phyloP scores from a whole-genome alignment of 495 filamentous ascomycete genomes.

The Neurospora tetrasperma region DNA sequence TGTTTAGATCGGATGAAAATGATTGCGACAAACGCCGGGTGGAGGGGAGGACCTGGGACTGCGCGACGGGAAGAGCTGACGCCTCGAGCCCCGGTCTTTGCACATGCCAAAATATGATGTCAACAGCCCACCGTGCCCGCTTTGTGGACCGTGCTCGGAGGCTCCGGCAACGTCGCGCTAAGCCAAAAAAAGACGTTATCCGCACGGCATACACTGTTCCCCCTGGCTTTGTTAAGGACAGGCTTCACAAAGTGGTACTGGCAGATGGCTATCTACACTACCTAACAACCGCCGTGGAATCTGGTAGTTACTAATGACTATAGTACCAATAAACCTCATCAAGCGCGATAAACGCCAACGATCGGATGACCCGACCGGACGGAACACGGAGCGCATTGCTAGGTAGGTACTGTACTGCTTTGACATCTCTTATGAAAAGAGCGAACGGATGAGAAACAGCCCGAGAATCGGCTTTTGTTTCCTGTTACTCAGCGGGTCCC shows the following conservation, averaged over 20 bases:
- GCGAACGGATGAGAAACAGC: not conserved
- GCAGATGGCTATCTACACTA: too few species aligned
- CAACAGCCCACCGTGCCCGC: not conserved
- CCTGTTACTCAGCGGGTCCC: not conserved
- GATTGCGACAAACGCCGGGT: not conserved
- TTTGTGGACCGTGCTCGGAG: not conserved
- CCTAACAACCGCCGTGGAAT: too few species aligned
- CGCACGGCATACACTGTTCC: not conserved
- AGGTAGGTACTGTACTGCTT: not conserved
- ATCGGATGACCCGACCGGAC: not conserved
- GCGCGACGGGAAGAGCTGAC: not conserved
- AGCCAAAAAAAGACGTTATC: not conserved
- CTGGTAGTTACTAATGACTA: not conserved
- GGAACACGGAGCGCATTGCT: not conserved
- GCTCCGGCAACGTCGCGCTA: not conserved
- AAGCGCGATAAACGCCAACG: not conserved
- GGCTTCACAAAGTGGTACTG: not conserved
- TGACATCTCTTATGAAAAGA: not conserved
- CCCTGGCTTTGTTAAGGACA: not conserved
- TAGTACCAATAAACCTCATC: not conserved
- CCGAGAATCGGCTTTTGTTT: too few species aligned
- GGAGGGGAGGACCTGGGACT: not conserved
- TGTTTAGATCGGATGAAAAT: not conserved
- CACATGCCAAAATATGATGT: not conserved
- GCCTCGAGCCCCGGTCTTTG: not conserved